A percentile compares a stretch with the other conserved stretches of the same genome.
phyloP scores from a whole-genome alignment of 345 rosid genomes.

The Balakata baccata region DNA sequence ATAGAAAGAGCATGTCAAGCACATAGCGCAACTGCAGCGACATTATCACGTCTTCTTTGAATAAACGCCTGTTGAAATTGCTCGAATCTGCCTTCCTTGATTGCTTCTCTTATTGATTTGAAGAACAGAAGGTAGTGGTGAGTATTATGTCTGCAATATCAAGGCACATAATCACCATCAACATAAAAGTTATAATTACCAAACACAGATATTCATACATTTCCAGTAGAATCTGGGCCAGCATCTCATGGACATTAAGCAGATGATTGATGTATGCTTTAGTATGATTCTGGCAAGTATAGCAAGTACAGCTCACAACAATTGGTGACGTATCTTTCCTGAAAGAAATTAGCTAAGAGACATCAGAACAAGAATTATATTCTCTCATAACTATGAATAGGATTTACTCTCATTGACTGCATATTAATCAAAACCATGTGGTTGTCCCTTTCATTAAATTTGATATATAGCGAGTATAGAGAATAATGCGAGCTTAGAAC shows the following conservation, averaged over 20 bases:
- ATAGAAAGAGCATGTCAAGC: neutral
- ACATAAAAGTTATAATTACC: neutral
- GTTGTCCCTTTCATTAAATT: no score
- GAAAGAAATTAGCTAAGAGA: conserved; percentile 1
- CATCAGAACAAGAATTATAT: neutral
- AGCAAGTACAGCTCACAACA: conserved; percentile 55
- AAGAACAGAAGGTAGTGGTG: conserved; percentile 68
- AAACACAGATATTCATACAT: conserved; percentile 19
- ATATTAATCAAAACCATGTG: no score
- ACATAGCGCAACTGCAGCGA: conserved; percentile 9
- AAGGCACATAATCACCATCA: neutral
- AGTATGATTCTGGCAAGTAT: conserved; percentile 69
- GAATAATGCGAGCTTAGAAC: no score
- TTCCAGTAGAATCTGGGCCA: conserved; percentile 71
- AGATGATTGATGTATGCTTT: conserved; percentile 74
- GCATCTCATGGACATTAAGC: conserved; percentile 74
- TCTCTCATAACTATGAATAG: neutral
- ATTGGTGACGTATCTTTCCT: conserved; percentile 61
- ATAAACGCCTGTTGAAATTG: conserved; percentile 42
- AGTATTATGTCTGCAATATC: conserved; percentile 63
- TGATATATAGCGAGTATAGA: no score
- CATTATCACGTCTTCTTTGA: conserved; percentile 28
- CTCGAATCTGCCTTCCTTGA: conserved; percentile 51
- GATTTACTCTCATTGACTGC: no score
- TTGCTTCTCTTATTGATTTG: conserved; percentile 49